Conservation (phyloP, 2,329 filamentous ascomycete species). For the Cladophialophora immunda region DNA sequence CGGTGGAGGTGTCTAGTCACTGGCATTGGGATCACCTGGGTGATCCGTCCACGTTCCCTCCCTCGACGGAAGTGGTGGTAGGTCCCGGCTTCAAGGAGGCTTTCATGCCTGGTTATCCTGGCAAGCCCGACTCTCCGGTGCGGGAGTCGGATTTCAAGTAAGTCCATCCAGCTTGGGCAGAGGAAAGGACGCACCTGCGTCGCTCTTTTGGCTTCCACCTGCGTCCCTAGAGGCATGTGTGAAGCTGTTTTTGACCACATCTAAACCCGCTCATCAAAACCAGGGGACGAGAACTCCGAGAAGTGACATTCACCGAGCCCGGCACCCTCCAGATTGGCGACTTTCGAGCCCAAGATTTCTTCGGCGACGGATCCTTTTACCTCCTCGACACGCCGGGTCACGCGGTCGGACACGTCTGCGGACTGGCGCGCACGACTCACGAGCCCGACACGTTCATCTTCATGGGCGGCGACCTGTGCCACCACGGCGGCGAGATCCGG, state of each 20-base stretch:
- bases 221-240: not conserved
- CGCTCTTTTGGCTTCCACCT: not conserved
- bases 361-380: conserved; percentile 54
- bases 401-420: conserved; percentile 60
- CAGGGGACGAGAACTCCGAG: conserved; percentile 19
- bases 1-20: conserved; percentile 25
- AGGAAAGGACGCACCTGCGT: not conserved
- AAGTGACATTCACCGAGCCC: conserved; percentile 26
- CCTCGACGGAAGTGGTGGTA: conserved; percentile 59
- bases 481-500: conserved; percentile 47
- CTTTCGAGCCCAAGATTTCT: conserved; percentile 54
- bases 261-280: not conserved
- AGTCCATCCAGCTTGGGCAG: conserved; percentile 6
- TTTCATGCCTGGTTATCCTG: conserved; percentile 59
- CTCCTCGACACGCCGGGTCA: conserved; percentile 58
- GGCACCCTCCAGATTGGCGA: conserved; percentile 42
- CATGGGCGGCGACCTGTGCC: conserved; percentile 60
- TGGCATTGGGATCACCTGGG: conserved; percentile 40
- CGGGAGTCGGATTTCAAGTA: conserved; percentile 48
- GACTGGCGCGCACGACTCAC: conserved; percentile 55
- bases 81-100: conserved; percentile 61
- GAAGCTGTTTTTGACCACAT: not conserved
- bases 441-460: conserved; percentile 53
- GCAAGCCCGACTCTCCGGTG: conserved; percentile 45
- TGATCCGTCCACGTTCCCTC: conserved; percentile 33